phyloP scores from a whole-genome alignment of 352 stramenopile genomes.

The Phytophthora multivora region DNA sequence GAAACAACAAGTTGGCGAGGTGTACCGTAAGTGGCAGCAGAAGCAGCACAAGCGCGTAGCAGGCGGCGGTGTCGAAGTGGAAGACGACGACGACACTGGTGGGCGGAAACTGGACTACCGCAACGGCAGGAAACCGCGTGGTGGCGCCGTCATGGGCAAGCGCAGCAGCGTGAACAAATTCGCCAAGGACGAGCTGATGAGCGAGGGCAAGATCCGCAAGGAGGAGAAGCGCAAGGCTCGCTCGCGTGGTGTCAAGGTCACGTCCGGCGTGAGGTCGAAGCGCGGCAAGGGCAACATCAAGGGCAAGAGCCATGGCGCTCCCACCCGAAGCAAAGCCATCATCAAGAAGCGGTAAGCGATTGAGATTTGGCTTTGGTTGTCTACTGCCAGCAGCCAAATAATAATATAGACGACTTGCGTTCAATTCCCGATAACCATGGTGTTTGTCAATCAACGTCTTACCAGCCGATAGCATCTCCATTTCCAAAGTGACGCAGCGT shows the following conservation, averaged over 20 bases:
- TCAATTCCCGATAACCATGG: constrained; percentile 1
- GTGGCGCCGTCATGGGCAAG: constrained; percentile 32
- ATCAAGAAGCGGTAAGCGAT: constrained; percentile 54
- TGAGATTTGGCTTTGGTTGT: constrained; percentile 9
- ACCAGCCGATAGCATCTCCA: constrained; percentile 63
- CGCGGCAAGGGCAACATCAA: constrained; percentile 76
- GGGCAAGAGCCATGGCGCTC: constrained; percentile 82
- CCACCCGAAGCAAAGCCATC: constrained; percentile 84
- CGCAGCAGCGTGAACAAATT: constrained; percentile 73
- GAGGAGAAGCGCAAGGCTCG: constrained; percentile 86
- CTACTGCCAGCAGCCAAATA: constrained; percentile 23
- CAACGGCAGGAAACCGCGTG: constrained; percentile 73
- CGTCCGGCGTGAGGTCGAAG: constrained; percentile 45
- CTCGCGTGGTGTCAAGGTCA: constrained; percentile 77
- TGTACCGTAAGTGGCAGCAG: constrained; percentile 96
- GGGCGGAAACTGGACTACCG: constrained; percentile 77
- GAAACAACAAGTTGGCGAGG: constrained; percentile 89
- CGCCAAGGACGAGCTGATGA: constrained; percentile 80
- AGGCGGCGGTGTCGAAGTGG: constrained; percentile 70
- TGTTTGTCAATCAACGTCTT: constrained; percentile 11
- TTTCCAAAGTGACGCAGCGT: constrained; percentile 64
- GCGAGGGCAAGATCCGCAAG: constrained; percentile 83
- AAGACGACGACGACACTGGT: constrained; percentile 51
- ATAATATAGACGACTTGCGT: constrained; percentile 43
- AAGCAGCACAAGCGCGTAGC: constrained; percentile 86